Percentiles rank a stretch among this genome's conserved stretches.
Evolutionary conservation across 768 basidiomycete genomes (phyloP).

Genomic region (Phaeotremella fagi): DNA sequence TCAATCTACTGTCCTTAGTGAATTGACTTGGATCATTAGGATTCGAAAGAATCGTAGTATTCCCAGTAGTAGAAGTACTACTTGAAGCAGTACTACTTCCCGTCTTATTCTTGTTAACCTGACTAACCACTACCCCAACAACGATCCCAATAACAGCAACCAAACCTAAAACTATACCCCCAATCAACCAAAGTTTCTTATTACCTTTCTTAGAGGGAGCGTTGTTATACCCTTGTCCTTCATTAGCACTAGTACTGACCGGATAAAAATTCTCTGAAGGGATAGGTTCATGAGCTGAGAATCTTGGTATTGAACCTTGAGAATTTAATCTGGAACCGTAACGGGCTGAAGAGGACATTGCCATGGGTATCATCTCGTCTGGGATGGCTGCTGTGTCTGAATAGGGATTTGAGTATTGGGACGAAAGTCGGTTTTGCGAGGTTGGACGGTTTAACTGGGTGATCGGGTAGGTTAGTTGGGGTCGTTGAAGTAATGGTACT

Average conservation of each 20-base stretch:
- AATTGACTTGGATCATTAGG: slow-evolving; percentile 74
- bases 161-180: slow-evolving; percentile 56
- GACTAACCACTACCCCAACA: slow-evolving; percentile 64
- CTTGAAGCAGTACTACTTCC: slow-evolving; percentile 12
- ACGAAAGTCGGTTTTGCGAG: background rate
- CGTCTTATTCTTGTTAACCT: slow-evolving; percentile 52
- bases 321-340: background rate
- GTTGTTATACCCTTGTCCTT: background rate
- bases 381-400: background rate
- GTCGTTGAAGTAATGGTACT: background rate
- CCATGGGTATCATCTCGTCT: background rate
- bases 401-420: background rate
- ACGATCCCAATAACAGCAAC: slow-evolving; percentile 54
- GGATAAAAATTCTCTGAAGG: slow-evolving; percentile 32
- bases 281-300: slow-evolving; percentile 26
- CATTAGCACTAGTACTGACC: background rate
- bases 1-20: slow-evolving; percentile 61
- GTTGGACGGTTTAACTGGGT: background rate
- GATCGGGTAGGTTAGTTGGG: background rate
- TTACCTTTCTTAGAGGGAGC: background rate
- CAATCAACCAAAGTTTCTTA: slow-evolving; percentile 41
- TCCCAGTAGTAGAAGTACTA: slow-evolving; percentile 29
- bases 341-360: background rate
- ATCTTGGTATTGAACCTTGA: background rate
- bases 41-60: slow-evolving; percentile 50